A percentile compares a stretch with the other conserved stretches of the same genome.
phyloP scores from a whole-genome alignment of 1,284 basidiomycete genomes.

The Pseudozyma sp. region DNA sequence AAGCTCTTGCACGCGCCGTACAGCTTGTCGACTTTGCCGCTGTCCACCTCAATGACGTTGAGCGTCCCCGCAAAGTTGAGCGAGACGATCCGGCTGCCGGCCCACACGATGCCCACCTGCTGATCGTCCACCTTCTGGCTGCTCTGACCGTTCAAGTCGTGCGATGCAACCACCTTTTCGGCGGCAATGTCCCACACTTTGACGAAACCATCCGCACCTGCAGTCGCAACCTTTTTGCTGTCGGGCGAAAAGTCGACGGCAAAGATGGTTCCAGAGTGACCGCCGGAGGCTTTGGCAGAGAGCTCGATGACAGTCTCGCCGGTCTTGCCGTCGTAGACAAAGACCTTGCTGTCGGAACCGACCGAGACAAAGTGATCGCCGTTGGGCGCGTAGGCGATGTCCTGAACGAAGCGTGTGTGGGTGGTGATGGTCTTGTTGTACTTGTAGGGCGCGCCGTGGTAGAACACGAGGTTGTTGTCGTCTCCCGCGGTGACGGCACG shows the following conservation, averaged over 20 bases:
- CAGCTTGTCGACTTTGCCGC: slow-evolving; percentile 37
- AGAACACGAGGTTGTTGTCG: slow-evolving; percentile 83
- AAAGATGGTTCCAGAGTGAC: slow-evolving; percentile 70
- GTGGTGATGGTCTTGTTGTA: slow-evolving; percentile 70
- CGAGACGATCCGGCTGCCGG: slow-evolving; percentile 78
- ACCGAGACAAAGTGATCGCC: slow-evolving; percentile 81
- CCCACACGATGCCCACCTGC: slow-evolving; percentile 86
- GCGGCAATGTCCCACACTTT: slow-evolving; percentile 58
- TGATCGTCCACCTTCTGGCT: slow-evolving; percentile 72
- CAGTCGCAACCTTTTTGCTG: slow-evolving; percentile 80
- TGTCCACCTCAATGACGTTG: slow-evolving; percentile 72
- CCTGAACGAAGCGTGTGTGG: slow-evolving; percentile 94
- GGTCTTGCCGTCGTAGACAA: slow-evolving; percentile 90
- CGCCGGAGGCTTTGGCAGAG: slow-evolving; percentile 45
- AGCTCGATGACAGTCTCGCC: slow-evolving; percentile 75
- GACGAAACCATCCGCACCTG: slow-evolving; percentile 85
- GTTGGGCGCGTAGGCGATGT: slow-evolving; percentile 81
- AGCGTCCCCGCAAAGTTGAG: slow-evolving; percentile 86
- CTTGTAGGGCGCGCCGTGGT: slow-evolving; percentile 76
- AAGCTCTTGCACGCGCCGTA: slow-evolving; percentile 52
- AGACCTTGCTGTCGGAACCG: slow-evolving; percentile 87
- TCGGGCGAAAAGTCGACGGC: slow-evolving; percentile 72
- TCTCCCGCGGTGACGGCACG: slow-evolving; percentile 77
- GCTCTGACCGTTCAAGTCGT: slow-evolving; percentile 51
- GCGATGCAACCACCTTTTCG: slow-evolving; percentile 36